Percentiles rank a stretch among this genome's conserved stretches.
Evolutionary conservation across 768 basidiomycete species (phyloP).

Genomic region (Leccinum boreale): DNA sequence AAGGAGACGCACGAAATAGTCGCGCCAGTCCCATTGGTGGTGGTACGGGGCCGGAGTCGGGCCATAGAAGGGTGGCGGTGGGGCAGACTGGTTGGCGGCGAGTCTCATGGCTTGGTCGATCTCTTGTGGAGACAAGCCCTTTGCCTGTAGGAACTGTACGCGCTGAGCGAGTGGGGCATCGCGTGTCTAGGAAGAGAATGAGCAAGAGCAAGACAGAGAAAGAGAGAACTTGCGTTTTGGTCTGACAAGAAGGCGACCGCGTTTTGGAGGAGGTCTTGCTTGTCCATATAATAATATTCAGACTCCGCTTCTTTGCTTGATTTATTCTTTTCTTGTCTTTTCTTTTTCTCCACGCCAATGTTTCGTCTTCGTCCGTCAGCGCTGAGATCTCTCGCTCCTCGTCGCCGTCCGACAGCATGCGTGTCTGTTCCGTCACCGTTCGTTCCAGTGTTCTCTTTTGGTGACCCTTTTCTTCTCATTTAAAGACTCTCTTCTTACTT

Average conservation of each 20-base stretch:
- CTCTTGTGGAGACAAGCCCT: constrained; percentile 80
- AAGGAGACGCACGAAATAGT: constrained; percentile 80
- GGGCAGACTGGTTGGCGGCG: constrained; percentile 37
- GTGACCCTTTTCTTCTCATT: background rate
- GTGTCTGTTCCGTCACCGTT: background rate
- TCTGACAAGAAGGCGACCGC: constrained; percentile 86
- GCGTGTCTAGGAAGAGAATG: constrained; percentile 51
- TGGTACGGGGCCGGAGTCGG: constrained; percentile 36
- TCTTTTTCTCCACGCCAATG: constrained; percentile 14
- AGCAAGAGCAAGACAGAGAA: background rate
- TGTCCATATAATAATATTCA: constrained; percentile 40
- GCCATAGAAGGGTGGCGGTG: constrained; percentile 37
- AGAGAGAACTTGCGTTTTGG: constrained; percentile 54
- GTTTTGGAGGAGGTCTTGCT: constrained; percentile 73
- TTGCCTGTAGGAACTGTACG: constrained; percentile 92
- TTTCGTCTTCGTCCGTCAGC: constrained; percentile 24
- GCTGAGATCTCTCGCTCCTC: constrained; percentile 6
- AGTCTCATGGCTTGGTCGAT: constrained; percentile 83
- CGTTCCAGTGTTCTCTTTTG: constrained; percentile 4
- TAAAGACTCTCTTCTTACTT: background rate
- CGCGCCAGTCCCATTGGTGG: constrained; percentile 87
- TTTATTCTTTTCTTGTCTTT: background rate
- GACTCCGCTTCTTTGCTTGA: constrained; percentile 23
- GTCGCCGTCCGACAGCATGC: constrained; percentile 16
- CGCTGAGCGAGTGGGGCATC: constrained; percentile 78